Base-by-base conservation (phyloP, 805 yeast genomes). In the Tetrapisispora namnaoensis region DNA sequence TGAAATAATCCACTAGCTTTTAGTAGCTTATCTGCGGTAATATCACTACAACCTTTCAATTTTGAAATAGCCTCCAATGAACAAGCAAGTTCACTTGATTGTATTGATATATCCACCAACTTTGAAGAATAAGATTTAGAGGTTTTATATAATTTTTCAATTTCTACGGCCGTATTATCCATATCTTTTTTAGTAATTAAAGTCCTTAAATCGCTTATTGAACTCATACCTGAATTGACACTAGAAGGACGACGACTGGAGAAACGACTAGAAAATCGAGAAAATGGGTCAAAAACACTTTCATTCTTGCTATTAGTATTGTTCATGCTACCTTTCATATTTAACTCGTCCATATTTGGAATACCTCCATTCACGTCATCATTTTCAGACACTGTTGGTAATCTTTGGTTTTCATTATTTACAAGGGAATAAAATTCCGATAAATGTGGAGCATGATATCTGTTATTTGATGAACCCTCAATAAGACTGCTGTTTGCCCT, bases 1-100 rank as follows among this genome's bases (percentile, higher is more conserved):
- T 78, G 80, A 55, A 86, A 90, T 48, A 88, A 68, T 0, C 95
- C 95, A 39, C 88, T 82, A 2, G 90, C 85, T 44, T 80, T 75
- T 55, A 79, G 67, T 16, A 87, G 63, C 9, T 87, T 87, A 54
- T 83, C 83, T 2, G 82, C 75, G 1, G 78, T 59, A 16, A 54
- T 71, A 22, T 65, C 65, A 16, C 79, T 80, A 18, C 82, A 75
- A 14, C 87, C 87, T 59, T 80, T 79, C 53, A 79, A 72, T 46
- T 76, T 69, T 0, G 88, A 80, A 50, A 79, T 71, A 40, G 71
- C 73, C 57, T 86, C 93, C 47, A 88, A 68, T 1, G 90, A 80
- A 2, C 70, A 66, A 1, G 93, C 95, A 58, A 88, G 77, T 45
- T 78, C 81, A 22, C 82, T 80, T 8, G 93, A 83, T 0, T 87